These are phyloP conservation scores for Purpureocillium takamizusanense DNA, from an alignment of 2,329 filamentous ascomycete species.

Conservation along the genomic window DNA sequence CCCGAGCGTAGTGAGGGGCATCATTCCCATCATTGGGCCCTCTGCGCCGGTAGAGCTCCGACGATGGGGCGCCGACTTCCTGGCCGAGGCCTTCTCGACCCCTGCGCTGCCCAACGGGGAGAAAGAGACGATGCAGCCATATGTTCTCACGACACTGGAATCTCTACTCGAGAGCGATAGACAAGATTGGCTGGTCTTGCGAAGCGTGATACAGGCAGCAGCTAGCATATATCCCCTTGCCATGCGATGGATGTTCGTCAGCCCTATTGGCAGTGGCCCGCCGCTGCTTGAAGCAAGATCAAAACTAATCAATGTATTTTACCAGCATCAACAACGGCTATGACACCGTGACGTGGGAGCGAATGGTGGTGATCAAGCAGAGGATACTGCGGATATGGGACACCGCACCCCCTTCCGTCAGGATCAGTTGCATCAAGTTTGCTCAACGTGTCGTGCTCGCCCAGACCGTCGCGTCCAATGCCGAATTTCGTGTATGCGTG, in stretches of 20 bases:
- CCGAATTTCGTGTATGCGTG: slow-evolving; percentile 68
- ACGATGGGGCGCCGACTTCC: slow-evolving; percentile 92
- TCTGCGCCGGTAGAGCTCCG: slow-evolving; percentile 69
- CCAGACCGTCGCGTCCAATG: slow-evolving; percentile 75
- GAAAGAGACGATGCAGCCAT: slow-evolving; percentile 72
- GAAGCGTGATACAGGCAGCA: slow-evolving; percentile 77
- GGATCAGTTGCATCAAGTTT: slow-evolving; percentile 96
- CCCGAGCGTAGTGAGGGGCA: slow-evolving; percentile 81
- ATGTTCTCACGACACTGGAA: slow-evolving; percentile 69
- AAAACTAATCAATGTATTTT: slow-evolving; percentile 20
- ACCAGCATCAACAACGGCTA: slow-evolving; percentile 75
- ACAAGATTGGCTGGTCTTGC: slow-evolving; percentile 72
- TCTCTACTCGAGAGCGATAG: slow-evolving; percentile 60
- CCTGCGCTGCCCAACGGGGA: slow-evolving; percentile 68
- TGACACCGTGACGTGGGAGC: slow-evolving; percentile 76
- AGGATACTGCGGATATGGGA: slow-evolving; percentile 88
- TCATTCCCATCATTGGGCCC: slow-evolving; percentile 82
- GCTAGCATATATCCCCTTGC: slow-evolving; percentile 90
- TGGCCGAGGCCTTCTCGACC: slow-evolving; percentile 91
- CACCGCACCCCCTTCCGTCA: slow-evolving; percentile 61
- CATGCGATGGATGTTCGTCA: slow-evolving; percentile 86
- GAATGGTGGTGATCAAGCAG: slow-evolving; percentile 81
- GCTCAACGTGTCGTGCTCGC: slow-evolving; percentile 86
- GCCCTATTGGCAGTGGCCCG: background rate
- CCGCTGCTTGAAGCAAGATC: slow-evolving; percentile 18